Conservation (phyloP, 2,329 filamentous ascomycete species). For the Didymella glomerata region DNA sequence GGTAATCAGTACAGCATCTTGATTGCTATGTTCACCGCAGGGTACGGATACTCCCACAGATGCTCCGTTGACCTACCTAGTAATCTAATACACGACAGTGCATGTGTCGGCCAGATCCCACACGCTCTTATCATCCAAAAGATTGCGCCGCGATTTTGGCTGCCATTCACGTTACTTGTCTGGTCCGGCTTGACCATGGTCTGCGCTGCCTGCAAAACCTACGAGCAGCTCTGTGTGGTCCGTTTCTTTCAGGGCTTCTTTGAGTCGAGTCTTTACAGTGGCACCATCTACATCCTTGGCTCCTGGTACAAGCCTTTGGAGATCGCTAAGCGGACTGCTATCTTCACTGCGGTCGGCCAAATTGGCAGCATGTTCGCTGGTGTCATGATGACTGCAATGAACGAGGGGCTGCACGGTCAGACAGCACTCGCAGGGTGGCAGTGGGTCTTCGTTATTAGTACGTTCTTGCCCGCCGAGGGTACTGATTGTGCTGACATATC, state of each 20-base stretch:
- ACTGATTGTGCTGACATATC: slow-evolving; percentile 9
- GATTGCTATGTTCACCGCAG: slow-evolving; percentile 41
- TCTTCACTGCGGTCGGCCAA: slow-evolving; percentile 43
- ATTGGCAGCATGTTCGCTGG: slow-evolving; percentile 46
- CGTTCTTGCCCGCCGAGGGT: neutral
- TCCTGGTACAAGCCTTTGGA: slow-evolving; percentile 43
- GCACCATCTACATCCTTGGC: slow-evolving; percentile 43
- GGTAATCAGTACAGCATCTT: slow-evolving; percentile 45
- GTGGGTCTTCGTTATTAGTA: slow-evolving; percentile 44
- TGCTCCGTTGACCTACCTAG: too few relatives aligned
- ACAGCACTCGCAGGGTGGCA: slow-evolving; percentile 39
- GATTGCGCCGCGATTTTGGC: slow-evolving; percentile 40
- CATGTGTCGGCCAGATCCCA: slow-evolving; percentile 42
- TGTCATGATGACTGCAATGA: slow-evolving; percentile 47
- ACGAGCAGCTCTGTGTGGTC: slow-evolving; percentile 38
- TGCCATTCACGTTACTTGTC: slow-evolving; percentile 39
- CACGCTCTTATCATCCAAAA: slow-evolving; percentile 43
- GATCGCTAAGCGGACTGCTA: slow-evolving; percentile 42
- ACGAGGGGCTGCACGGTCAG: slow-evolving; percentile 33
- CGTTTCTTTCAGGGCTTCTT: slow-evolving; percentile 42
- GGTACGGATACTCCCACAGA: slow-evolving; percentile 17
- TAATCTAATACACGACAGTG: slow-evolving; percentile 19
- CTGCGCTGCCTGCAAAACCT: slow-evolving; percentile 39
- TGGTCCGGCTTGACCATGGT: slow-evolving; percentile 45
- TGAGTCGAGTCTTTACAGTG: slow-evolving; percentile 41